Conservation (phyloP, 2,329 filamentous ascomycete genomes). For the Colletotrichum zoysiae region DNA sequence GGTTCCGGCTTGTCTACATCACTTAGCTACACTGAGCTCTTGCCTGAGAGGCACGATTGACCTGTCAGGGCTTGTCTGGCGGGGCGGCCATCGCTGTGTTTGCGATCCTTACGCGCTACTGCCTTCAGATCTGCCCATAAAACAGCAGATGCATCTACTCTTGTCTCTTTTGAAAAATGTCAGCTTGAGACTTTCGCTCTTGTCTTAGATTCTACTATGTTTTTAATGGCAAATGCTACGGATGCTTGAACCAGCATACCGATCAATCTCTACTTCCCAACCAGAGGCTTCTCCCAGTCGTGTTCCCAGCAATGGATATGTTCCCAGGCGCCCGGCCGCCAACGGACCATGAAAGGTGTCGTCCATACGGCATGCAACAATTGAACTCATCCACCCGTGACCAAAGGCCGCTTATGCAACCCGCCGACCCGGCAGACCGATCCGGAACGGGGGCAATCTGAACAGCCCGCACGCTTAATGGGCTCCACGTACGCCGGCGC, state of each 20-base stretch:
- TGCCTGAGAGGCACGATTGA: not conserved
- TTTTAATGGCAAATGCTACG: too few relatives aligned
- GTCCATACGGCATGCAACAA: not conserved
- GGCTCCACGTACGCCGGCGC: not conserved
- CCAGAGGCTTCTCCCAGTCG: not conserved
- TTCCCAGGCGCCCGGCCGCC: not conserved
- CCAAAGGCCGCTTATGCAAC: constrained; percentile 5
- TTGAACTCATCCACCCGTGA: not conserved
- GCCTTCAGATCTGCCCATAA: constrained; percentile 15
- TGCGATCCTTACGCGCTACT: not conserved
- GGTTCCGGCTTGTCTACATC: constrained; percentile 11
- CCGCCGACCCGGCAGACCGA: not conserved
- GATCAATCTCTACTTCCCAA: not conserved
- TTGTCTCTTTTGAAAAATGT: too few relatives aligned
- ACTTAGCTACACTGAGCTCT: constrained; percentile 3
- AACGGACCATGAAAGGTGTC: not conserved
- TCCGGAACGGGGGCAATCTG: not conserved
- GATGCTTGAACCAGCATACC: not conserved
- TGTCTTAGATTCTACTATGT: not conserved
- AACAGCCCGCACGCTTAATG: not conserved
- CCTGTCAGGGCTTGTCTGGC: constrained; percentile 1
- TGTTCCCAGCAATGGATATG: not conserved
- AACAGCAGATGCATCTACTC: not conserved
- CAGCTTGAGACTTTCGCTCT: not conserved
- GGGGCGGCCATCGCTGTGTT: not conserved